phyloP scores from a whole-genome alignment of 352 stramenopile species.

The Globisporangium radiosum region DNA sequence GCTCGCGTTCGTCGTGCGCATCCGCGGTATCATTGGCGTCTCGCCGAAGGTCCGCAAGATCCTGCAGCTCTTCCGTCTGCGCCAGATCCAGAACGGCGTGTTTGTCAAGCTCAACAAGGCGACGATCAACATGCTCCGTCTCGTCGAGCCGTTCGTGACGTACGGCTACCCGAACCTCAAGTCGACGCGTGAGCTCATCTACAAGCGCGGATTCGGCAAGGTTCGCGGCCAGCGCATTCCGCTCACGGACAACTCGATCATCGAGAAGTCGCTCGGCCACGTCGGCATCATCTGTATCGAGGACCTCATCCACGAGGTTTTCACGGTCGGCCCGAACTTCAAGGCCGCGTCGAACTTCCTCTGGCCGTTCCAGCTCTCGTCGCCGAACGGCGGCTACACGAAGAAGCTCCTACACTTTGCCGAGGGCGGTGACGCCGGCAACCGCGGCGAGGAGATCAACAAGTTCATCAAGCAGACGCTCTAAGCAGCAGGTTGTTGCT shows the following conservation, averaged over 20 bases:
- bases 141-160: slow-evolving; percentile 98
- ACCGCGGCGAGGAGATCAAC: slow-evolving; percentile 92
- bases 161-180: slow-evolving; percentile 99
- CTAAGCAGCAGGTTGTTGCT: slow-evolving; percentile 39
- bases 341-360: slow-evolving; percentile 99
- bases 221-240: slow-evolving; percentile 97
- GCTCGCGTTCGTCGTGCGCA: slow-evolving; percentile 97
- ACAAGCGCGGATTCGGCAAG: slow-evolving; percentile 99
- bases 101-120: slow-evolving; percentile 99
- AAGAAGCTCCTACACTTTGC: slow-evolving; percentile 94
- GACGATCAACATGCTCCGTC: slow-evolving; percentile 99
- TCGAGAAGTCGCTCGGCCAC: slow-evolving; percentile 94
- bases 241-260: slow-evolving; percentile 96
- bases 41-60: slow-evolving; percentile 95
- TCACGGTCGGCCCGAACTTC: slow-evolving; percentile 98
- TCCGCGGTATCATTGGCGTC: slow-evolving; percentile 97
- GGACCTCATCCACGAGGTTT: slow-evolving; percentile 99
- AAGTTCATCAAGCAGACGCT: slow-evolving; percentile 93
- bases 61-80: slow-evolving; percentile 98
- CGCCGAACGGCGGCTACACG: slow-evolving; percentile 92
- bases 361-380: slow-evolving; percentile 99
- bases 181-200: slow-evolving; percentile 96
- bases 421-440: slow-evolving; percentile 90
- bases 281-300: slow-evolving; percentile 98
- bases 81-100: slow-evolving; percentile 99